These are phyloP conservation scores for Sarocladiaceae sp. DNA, from an alignment of 2,329 filamentous ascomycete genomes.

Conservation along the genomic window DNA sequence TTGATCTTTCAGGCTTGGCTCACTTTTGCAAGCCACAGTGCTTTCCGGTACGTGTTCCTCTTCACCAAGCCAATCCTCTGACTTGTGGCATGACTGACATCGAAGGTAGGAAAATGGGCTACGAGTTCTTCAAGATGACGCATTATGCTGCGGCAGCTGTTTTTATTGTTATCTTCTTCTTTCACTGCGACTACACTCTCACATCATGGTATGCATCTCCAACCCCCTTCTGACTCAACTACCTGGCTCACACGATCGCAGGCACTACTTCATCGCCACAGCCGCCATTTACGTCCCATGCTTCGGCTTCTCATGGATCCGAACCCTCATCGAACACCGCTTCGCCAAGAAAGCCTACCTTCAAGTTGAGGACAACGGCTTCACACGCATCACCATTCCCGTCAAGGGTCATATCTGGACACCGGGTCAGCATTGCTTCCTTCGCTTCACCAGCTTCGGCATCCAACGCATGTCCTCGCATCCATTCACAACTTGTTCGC, in stretches of 20 bases:
- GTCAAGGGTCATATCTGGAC: slow-evolving; percentile 40
- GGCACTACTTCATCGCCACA: slow-evolving; percentile 56
- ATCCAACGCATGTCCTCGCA: slow-evolving; percentile 41
- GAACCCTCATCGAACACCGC: slow-evolving; percentile 48
- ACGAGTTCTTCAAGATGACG: slow-evolving; percentile 58
- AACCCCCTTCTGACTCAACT: background rate
- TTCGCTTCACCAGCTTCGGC: slow-evolving; percentile 45
- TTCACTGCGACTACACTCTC: slow-evolving; percentile 53
- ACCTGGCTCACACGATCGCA: background rate
- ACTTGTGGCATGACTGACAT: too few species aligned
- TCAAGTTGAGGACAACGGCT: slow-evolving; percentile 29
- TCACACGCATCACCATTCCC: slow-evolving; percentile 34
- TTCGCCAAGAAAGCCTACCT: slow-evolving; percentile 37
- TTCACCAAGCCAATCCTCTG: too few species aligned
- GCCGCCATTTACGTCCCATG: slow-evolving; percentile 43
- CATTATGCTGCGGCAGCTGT: slow-evolving; percentile 48
- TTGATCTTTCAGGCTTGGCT: slow-evolving; percentile 50
- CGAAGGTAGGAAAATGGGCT: slow-evolving; percentile 41
- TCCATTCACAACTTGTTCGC: slow-evolving; percentile 52
- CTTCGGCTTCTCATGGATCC: slow-evolving; percentile 37
- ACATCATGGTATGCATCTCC: slow-evolving; percentile 38
- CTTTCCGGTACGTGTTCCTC: slow-evolving; percentile 36
- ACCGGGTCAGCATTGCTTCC: slow-evolving; percentile 51
- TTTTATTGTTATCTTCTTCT: slow-evolving; percentile 57
- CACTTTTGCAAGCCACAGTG: slow-evolving; percentile 48